These are phyloP conservation scores for Plenodomus tracheiphilus DNA, from an alignment of 2,329 filamentous ascomycete species.

Conservation along the genomic window DNA sequence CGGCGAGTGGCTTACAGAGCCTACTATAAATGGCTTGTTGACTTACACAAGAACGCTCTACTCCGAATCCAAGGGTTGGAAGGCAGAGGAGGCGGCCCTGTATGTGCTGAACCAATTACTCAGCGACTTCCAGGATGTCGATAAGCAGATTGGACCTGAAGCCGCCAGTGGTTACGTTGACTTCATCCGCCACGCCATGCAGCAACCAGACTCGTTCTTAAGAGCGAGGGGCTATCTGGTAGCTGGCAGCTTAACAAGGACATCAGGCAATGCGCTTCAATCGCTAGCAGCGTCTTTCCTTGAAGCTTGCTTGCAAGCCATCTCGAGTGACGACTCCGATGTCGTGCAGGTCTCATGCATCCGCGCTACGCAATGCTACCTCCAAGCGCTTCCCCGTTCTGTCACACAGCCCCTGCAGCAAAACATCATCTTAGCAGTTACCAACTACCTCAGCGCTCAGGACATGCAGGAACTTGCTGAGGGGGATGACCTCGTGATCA, in stretches of 20 bases:
- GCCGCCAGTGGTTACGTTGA: constrained; percentile 75
- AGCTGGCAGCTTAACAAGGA: constrained; percentile 76
- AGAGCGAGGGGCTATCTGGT: constrained; percentile 86
- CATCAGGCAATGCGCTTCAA: constrained; percentile 60
- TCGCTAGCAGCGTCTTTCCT: constrained; percentile 65
- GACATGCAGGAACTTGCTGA: constrained; percentile 84
- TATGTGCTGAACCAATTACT: constrained; percentile 84
- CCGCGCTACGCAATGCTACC: constrained; percentile 75
- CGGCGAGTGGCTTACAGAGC: constrained; percentile 81
- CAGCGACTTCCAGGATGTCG: constrained; percentile 79
- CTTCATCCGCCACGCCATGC: constrained; percentile 77
- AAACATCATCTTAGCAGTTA: constrained; percentile 63
- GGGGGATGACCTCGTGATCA: constrained; percentile 88
- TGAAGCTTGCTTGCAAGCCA: constrained; percentile 73
- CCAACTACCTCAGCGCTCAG: constrained; percentile 75
- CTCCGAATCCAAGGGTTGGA: constrained; percentile 59
- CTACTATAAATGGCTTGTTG: constrained; percentile 77
- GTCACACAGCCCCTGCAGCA: constrained; percentile 62
- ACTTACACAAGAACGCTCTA: constrained; percentile 77
- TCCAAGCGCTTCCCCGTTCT: constrained; percentile 57
- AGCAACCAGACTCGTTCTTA: constrained; percentile 72
- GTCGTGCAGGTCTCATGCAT: constrained; percentile 92
- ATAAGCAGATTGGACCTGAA: constrained; percentile 69
- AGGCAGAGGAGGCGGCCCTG: constrained; percentile 76
- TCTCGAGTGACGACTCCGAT: constrained; percentile 76